phyloP scores from a whole-genome alignment of 2,329 filamentous ascomycete species.

The Penicillium sp. region DNA sequence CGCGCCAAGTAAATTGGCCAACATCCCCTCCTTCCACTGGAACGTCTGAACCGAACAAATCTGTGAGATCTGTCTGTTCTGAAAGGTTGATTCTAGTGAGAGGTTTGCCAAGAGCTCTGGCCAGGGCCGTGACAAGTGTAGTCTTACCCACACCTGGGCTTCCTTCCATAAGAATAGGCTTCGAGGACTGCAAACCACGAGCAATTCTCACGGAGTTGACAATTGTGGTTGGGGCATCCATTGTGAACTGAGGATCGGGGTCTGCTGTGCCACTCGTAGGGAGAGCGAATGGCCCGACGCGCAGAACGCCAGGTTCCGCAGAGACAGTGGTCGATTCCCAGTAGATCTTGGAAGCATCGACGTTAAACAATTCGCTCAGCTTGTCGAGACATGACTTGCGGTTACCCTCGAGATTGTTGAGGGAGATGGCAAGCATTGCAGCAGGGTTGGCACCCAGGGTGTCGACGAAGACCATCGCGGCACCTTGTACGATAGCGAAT shows the following conservation, averaged over 20 bases:
- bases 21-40: conserved; percentile 89
- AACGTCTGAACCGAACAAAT: conserved; percentile 94
- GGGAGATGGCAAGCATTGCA: conserved; percentile 72
- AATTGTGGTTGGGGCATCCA: conserved; percentile 85
- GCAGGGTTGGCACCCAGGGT: conserved; percentile 93
- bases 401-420: conserved; percentile 67
- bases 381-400: conserved; percentile 70
- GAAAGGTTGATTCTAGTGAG: conserved; percentile 95
- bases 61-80: conserved; percentile 96
- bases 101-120: conserved; percentile 73
- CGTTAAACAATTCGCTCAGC: conserved; percentile 64
- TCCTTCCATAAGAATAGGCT: conserved; percentile 91
- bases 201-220: conserved; percentile 88
- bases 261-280: conserved; percentile 50
- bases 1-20: conserved; percentile 90
- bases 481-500: conserved; percentile 71
- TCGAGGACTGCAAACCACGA: conserved; percentile 80
- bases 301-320: conserved; percentile 55
- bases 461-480: conserved; percentile 93
- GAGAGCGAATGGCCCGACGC: conserved; percentile 73
- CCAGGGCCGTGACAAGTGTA: conserved; percentile 81
- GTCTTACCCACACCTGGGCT: conserved; percentile 99
- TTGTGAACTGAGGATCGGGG: conserved; percentile 65
- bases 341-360: conserved; percentile 66
- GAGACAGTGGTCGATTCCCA: conserved; percentile 59